A percentile compares a stretch with the other conserved stretches of the same genome.
These are phyloP conservation scores for Acacia melanoxylon DNA, from an alignment of 306 rosid genomes.

Conservation along the genomic window DNA sequence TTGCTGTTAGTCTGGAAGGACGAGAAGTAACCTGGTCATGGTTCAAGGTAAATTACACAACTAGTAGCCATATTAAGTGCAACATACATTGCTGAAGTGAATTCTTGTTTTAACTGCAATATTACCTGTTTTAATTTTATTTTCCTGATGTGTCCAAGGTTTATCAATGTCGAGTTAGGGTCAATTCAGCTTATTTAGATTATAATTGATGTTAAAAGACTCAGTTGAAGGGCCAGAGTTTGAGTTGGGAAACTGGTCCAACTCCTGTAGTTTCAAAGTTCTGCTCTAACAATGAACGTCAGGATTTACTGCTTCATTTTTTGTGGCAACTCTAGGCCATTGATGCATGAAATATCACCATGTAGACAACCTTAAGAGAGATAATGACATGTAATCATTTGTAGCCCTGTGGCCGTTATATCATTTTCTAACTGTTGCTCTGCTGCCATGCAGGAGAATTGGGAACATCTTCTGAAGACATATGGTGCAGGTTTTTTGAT, in stretches of 20 bases:
- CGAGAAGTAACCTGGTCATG: slow-evolving; percentile 87
- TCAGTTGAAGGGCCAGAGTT: neutral
- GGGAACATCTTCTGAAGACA: slow-evolving; percentile 61
- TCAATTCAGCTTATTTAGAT: neutral
- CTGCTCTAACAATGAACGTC: slow-evolving; percentile 19
- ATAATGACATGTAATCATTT: neutral
- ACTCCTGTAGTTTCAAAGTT: neutral
- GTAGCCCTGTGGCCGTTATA: neutral
- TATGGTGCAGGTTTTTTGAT: slow-evolving; percentile 82
- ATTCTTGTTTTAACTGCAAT: neutral
- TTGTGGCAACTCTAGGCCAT: neutral
- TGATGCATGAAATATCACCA: neutral
- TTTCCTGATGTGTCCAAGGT: slow-evolving; percentile 16
- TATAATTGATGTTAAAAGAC: slow-evolving; percentile 7
- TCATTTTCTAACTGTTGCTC: slow-evolving; percentile 7
- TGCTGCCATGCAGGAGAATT: slow-evolving; percentile 56
- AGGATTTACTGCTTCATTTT: neutral
- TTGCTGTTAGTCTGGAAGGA: slow-evolving; percentile 57
- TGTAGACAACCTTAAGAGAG: slow-evolving; percentile 1
- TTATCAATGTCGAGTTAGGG: slow-evolving; percentile 17
- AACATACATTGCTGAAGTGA: slow-evolving; percentile 17
- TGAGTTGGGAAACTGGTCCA: slow-evolving; percentile 1
- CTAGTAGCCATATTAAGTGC: slow-evolving; percentile 17
- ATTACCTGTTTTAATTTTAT: slow-evolving; percentile 14
- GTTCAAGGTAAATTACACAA: slow-evolving; percentile 68